Evolutionary conservation across 306 rosid genomes (phyloP).

Genomic region (Prosopis cineraria): DNA sequence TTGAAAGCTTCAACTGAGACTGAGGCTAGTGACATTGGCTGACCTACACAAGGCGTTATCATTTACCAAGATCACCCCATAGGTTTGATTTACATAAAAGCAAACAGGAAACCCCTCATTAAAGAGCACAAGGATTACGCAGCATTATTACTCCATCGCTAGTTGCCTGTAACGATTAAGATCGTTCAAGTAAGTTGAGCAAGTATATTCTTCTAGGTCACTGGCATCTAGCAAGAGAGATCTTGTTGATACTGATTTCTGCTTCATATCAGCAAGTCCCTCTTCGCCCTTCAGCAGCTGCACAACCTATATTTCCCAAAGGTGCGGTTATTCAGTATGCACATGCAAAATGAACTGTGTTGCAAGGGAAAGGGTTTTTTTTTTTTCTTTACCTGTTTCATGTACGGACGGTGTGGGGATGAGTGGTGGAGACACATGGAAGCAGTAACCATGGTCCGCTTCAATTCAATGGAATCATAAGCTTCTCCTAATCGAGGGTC

Average conservation of each 20-base stretch:
- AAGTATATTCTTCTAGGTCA: slow-evolving; percentile 87
- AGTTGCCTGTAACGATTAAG: slow-evolving; percentile 83
- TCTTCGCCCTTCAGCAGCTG: slow-evolving; percentile 69
- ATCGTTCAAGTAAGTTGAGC: slow-evolving; percentile 78
- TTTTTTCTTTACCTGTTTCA: slow-evolving; percentile 63
- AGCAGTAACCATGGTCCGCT: slow-evolving; percentile 62
- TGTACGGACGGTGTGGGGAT: slow-evolving; percentile 70
- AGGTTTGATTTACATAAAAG: slow-evolving; percentile 28
- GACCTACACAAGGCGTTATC: slow-evolving; percentile 26
- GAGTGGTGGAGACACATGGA: slow-evolving; percentile 79
- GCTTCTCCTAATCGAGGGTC: slow-evolving; percentile 71
- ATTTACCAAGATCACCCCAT: slow-evolving; percentile 30
- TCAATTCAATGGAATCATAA: slow-evolving; percentile 68
- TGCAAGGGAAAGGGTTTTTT: background rate
- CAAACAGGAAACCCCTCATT: slow-evolving; percentile 23
- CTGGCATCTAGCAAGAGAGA: slow-evolving; percentile 64
- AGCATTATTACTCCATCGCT: slow-evolving; percentile 66
- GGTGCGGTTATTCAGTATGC: slow-evolving; percentile 13
- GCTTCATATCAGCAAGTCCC: slow-evolving; percentile 41
- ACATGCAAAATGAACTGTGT: background rate
- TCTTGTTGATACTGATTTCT: slow-evolving; percentile 33
- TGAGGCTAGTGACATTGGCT: slow-evolving; percentile 36
- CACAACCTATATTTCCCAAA: slow-evolving; percentile 47
- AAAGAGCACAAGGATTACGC: background rate
- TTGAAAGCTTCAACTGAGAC: slow-evolving; percentile 26